Conservation (phyloP, 2,329 filamentous ascomycete genomes). For the Pseudogymnoascus sp. region DNA sequence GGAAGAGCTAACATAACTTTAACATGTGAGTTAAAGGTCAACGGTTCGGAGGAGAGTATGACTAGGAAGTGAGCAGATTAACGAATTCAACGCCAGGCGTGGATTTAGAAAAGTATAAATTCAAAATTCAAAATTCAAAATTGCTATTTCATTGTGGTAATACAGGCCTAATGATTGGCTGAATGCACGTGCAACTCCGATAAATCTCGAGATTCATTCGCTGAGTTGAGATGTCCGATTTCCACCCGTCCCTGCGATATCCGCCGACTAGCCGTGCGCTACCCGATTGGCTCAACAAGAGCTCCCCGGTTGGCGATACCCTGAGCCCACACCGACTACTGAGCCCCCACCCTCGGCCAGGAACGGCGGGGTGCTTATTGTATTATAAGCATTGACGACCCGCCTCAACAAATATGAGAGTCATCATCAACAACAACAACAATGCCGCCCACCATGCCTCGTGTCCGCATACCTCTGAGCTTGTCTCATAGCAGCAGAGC, state of each 20-base stretch:
- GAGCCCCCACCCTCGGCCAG: constrained; percentile 20
- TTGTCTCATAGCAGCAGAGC: constrained; percentile 41
- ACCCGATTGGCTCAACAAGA: constrained; percentile 6
- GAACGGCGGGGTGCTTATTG: constrained; percentile 13
- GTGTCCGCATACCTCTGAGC: constrained; percentile 3
- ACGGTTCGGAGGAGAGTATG: neutral
- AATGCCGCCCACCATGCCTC: constrained; percentile 33
- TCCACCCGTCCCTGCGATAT: neutral
- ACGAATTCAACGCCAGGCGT: neutral
- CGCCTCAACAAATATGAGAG: constrained; percentile 12
- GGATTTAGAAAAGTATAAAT: neutral
- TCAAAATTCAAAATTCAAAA: neutral
- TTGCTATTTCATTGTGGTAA: neutral
- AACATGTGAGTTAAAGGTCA: neutral
- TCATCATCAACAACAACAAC: constrained; percentile 15
- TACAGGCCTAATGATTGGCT: neutral
- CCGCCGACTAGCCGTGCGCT: neutral
- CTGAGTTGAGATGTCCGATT: neutral
- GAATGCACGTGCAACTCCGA: constrained; percentile 1
- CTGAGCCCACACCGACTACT: neutral
- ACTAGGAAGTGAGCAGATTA: neutral
- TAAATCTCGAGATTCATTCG: neutral
- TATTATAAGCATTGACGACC: constrained; percentile 16
- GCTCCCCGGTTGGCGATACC: neutral
- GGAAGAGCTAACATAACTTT: neutral